These are phyloP conservation scores for Lathyrus tuberosus DNA, from an alignment of 306 rosid genomes.

Conservation along the genomic window DNA sequence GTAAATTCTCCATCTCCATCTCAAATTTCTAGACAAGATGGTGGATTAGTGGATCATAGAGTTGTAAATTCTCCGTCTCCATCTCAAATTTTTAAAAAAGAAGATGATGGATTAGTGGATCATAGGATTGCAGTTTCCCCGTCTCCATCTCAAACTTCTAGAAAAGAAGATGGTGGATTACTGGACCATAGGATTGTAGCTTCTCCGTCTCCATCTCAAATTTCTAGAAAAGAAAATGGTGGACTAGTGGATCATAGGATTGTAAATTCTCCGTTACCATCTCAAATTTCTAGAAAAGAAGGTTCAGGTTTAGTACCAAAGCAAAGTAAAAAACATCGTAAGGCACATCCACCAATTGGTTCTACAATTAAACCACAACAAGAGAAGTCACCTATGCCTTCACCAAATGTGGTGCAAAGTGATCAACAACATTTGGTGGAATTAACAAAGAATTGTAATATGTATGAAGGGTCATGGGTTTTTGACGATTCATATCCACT, in stretches of 20 bases:
- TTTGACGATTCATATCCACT: constrained; percentile 73
- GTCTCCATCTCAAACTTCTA: constrained; percentile 30
- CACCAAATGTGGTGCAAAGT: constrained; percentile 36
- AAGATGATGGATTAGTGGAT: constrained; percentile 6
- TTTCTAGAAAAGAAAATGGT: constrained; percentile 39
- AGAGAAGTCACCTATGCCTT: neutral
- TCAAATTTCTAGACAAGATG: constrained; percentile 38
- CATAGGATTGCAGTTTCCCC: neutral
- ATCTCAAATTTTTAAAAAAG: constrained; percentile 37
- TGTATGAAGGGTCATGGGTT: constrained; percentile 79
- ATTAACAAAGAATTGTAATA: constrained; percentile 45
- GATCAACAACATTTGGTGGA: constrained; percentile 32
- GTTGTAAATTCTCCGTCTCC: neutral
- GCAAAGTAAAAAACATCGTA: neutral
- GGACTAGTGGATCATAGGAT: neutral
- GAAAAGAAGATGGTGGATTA: constrained; percentile 35
- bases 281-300: constrained; percentile 42
- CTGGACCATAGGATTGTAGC: neutral
- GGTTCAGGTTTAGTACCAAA: constrained; percentile 30
- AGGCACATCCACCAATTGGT: neutral
- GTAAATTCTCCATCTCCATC: neutral
- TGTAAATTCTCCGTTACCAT: neutral
- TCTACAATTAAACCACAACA: neutral
- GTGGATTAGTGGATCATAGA: no score
- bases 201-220: constrained; percentile 1